A percentile compares a stretch with the other conserved stretches of the same genome.
Evolutionary conservation across 1,139 yeast species (phyloP).

Genomic region (Pneumocystis jirovecii): DNA sequence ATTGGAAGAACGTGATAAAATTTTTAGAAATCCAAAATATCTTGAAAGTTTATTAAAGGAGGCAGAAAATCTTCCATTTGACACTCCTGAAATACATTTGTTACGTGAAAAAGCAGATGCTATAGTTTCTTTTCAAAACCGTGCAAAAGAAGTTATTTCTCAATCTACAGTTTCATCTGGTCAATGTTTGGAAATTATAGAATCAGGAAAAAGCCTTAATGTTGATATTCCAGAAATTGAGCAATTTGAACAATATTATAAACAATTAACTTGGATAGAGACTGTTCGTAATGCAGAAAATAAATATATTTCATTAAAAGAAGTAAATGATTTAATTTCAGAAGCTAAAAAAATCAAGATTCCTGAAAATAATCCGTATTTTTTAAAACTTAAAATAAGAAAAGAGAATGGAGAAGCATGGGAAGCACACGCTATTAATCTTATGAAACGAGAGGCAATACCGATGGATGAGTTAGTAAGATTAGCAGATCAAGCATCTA

Average conservation of each 20-base stretch:
- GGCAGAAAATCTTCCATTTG: slow-evolving; percentile 38
- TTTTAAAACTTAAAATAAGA: slow-evolving; percentile 7
- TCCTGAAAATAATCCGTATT: slow-evolving; percentile 19
- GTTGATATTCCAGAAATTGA: slow-evolving; percentile 38
- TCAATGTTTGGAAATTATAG: slow-evolving; percentile 24
- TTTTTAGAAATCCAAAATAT: slow-evolving; percentile 19
- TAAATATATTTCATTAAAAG: slow-evolving; percentile 22
- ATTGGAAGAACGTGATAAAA: slow-evolving; percentile 16
- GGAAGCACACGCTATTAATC: slow-evolving; percentile 15
- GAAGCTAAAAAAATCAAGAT: slow-evolving; percentile 25
- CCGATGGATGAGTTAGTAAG: slow-evolving; percentile 8
- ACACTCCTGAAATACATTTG: slow-evolving; percentile 46
- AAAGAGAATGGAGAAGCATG: slow-evolving; percentile 17
- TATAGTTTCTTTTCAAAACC: slow-evolving; percentile 39
- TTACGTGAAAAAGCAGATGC: slow-evolving; percentile 40
- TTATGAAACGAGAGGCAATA: slow-evolving; percentile 10
- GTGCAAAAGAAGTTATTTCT: slow-evolving; percentile 28
- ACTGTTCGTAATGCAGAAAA: slow-evolving; percentile 17
- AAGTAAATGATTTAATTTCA: slow-evolving; percentile 30
- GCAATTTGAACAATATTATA: slow-evolving; percentile 36
- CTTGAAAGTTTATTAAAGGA: slow-evolving; percentile 31
- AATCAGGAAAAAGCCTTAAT: slow-evolving; percentile 45
- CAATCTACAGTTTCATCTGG: slow-evolving; percentile 16
- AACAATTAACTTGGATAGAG: slow-evolving; percentile 37
- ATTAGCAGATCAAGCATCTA: slow-evolving; percentile 3